phyloP scores from a whole-genome alignment of 2,329 filamentous ascomycete species.

The Verticillium longisporum region DNA sequence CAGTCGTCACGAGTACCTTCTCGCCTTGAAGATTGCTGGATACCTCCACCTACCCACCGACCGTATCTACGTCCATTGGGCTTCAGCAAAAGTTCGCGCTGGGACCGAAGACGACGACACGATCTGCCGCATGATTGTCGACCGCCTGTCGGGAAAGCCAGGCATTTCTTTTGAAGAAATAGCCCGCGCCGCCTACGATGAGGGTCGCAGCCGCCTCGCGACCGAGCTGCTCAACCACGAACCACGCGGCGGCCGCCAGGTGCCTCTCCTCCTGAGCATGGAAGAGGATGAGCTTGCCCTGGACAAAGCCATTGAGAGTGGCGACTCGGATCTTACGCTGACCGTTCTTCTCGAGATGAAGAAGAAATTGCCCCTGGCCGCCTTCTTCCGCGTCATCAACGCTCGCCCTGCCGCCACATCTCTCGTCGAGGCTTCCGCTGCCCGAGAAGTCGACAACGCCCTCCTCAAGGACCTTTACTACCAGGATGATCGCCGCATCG shows the following conservation, averaged over 20 bases:
- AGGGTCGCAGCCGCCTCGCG: conserved; percentile 81
- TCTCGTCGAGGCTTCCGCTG: conserved; percentile 77
- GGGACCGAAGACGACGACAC: conserved; percentile 82
- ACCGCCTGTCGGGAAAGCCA: conserved; percentile 77
- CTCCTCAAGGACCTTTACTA: conserved; percentile 95
- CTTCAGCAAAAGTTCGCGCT: conserved; percentile 82
- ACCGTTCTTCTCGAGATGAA: conserved; percentile 83
- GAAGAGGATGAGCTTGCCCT: conserved; percentile 92
- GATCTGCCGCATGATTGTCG: conserved; percentile 80
- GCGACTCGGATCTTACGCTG: conserved; percentile 88
- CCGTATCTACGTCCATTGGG: conserved; percentile 94
- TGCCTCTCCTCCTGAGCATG: conserved; percentile 87
- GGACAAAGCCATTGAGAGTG: conserved; percentile 93
- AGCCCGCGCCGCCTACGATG: conserved; percentile 86
- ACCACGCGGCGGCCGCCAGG: conserved; percentile 89
- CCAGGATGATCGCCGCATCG: conserved; percentile 85
- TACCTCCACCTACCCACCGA: conserved; percentile 83
- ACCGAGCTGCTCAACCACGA: conserved; percentile 91
- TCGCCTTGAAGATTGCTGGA: conserved; percentile 81
- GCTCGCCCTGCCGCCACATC: conserved; percentile 78
- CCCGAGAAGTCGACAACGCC: conserved; percentile 62
- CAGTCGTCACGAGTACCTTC: conserved; percentile 82
- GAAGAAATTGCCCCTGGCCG: conserved; percentile 81
- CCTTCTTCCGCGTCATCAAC: conserved; percentile 90
- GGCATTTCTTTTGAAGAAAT: conserved; percentile 96